phyloP scores from a whole-genome alignment of 768 basidiomycete genomes.

The Boletellus ananas region DNA sequence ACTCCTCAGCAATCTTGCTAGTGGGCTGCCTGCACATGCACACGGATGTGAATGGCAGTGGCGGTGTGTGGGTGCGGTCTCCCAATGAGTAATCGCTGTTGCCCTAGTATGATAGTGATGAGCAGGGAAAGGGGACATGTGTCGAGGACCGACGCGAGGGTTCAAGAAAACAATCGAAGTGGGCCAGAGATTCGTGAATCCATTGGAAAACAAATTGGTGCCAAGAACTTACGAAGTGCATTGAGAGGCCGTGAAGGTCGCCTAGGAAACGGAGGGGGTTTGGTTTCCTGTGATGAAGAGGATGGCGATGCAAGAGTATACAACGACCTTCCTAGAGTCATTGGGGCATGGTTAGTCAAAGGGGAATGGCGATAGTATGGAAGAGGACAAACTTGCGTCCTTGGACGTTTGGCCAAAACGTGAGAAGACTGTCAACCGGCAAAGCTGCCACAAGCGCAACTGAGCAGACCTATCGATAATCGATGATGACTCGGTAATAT shows the following conservation, averaged over 20 bases:
- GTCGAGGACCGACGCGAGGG: slow-evolving; percentile 10
- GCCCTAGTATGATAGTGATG: slow-evolving; percentile 3
- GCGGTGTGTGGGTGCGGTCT: neutral
- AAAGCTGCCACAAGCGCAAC: neutral
- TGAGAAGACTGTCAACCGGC: neutral
- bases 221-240: neutral
- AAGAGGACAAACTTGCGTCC: no score
- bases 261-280: neutral
- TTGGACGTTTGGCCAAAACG: neutral
- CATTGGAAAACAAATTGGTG: no score
- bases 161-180: slow-evolving; percentile 2
- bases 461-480: neutral
- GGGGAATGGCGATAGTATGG: no score
- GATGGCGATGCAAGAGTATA: neutral
- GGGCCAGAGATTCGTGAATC: neutral
- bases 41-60: neutral
- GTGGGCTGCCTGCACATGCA: slow-evolving; percentile 1
- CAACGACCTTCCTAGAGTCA: neutral
- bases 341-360: neutral
- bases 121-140: slow-evolving; percentile 4
- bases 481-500: neutral
- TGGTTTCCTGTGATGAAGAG: slow-evolving; percentile 1
- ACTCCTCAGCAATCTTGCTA: neutral
- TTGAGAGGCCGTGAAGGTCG: neutral
- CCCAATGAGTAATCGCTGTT: neutral